Evolutionary conservation across 2,329 filamentous ascomycete species (phyloP), one percentile per base, ranked within the genome.

Genomic region (Cladophialophora immunda): DNA sequence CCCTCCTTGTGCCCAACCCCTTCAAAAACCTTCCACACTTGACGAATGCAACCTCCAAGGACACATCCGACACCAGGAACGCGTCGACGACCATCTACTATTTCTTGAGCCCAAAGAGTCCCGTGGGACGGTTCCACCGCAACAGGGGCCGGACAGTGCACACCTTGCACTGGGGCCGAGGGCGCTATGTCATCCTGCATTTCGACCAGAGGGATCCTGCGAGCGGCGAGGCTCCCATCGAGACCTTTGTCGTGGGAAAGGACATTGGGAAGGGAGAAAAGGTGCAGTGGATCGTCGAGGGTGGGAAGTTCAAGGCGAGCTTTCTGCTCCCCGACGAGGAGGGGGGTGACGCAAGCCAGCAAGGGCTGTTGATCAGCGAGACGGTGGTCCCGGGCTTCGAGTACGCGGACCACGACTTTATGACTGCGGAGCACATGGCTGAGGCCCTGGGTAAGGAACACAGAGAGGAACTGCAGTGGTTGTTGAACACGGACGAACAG

Each of bases 361-460:
- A 80, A 19, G 86, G 86, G 0, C 75, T 90, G 71, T 79, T 92
- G 78, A 90, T 92, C 66, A 87, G 85, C 56, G 88, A 92, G 80
- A 90, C 87, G 0, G 88, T 90, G 1, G 82, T 90, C 7, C 89
- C 89, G 0, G 89, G 89, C 0, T 91, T 91, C 72, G 88, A 90
- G 73, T 90, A 82, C 71, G 81, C 80, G 65, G 88, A 91, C 75
- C 88, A 91, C 75, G 87, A 90, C 73, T 92, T 92, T 72, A 80
- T 92, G 72, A 82, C 80, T 4, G 75, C 75, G 15, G 80, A 85
- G 55, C 79, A 79, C 13, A 79, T 90, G 70, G 74, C 77, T 47
- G 77, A 83, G n/a, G 70, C 91, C 32, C 76, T 91, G 1, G 82
- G 82, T 0, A 73, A 81, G 25, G 81, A 86, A 30, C 81, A 84